These are phyloP conservation scores for Teunomyces aglyptinius DNA, from an alignment of 805 yeast genomes.

Conservation along the genomic window DNA sequence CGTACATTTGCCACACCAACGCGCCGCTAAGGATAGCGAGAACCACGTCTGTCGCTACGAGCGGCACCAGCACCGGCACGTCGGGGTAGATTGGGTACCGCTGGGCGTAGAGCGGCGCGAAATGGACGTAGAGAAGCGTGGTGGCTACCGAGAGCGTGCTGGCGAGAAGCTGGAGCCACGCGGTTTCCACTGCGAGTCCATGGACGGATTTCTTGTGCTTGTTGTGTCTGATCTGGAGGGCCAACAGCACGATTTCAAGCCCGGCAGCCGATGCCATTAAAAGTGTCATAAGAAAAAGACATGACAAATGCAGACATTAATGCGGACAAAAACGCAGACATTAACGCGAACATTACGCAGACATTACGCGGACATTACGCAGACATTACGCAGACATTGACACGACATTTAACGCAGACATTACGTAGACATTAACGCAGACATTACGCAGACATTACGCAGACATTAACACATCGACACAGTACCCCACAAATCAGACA, in stretches of 20 bases:
- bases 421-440: background rate
- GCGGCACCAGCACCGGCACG: conserved; percentile 16
- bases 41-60: conserved; percentile 16
- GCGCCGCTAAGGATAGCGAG: conserved; percentile 11
- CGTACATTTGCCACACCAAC: conserved; percentile 23
- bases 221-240: conserved; percentile 8
- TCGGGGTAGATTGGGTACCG: conserved; percentile 35
- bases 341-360: too few species aligned
- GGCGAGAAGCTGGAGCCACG: background rate
- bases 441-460: background rate
- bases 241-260: conserved; percentile 6
- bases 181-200: conserved; percentile 8
- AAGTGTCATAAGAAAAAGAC: background rate
- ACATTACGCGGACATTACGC: too few species aligned
- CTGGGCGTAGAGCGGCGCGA: conserved; percentile 8
- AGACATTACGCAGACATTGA: too few species aligned
- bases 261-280: background rate
- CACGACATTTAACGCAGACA: background rate
- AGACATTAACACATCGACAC: background rate
- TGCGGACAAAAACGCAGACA: too few species aligned
- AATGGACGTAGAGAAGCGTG: background rate
- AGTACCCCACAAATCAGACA: background rate
- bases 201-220: conserved; percentile 4
- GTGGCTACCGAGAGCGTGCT: conserved; percentile 2
- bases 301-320: too few species aligned